Percentiles rank a stretch among this genome's conserved stretches.
Evolutionary conservation across 352 stramenopile species (phyloP).

Genomic region (Elongisporangium senticosum): DNA sequence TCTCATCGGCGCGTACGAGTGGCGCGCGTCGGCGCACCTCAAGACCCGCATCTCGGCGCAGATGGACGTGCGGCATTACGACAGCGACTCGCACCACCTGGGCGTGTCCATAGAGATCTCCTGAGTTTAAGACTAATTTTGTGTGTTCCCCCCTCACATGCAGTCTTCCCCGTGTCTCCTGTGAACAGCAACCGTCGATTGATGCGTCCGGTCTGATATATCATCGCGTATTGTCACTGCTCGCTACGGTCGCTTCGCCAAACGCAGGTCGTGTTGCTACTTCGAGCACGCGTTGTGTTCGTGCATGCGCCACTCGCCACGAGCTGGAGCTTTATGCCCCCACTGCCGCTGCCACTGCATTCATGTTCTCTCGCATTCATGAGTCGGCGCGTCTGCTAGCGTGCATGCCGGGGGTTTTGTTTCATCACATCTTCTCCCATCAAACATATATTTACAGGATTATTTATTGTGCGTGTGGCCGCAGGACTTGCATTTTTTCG

Average conservation of each 20-base stretch:
- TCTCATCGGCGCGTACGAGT: slow-evolving; percentile 71
- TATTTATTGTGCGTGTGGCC: slow-evolving; percentile 49
- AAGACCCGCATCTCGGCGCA: slow-evolving; percentile 72
- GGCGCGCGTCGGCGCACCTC: slow-evolving; percentile 63
- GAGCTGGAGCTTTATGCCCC: no score
- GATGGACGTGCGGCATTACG: slow-evolving; percentile 80
- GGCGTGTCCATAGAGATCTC: slow-evolving; percentile 82
- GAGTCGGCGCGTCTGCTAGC: no score
- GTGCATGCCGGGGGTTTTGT: no score
- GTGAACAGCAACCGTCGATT: no score
- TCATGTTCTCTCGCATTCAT: no score
- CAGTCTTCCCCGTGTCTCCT: neutral
- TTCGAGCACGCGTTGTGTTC: neutral
- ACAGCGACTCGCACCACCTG: slow-evolving; percentile 79
- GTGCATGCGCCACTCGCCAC: no score
- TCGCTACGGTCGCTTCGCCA: no score
- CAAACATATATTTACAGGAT: neutral
- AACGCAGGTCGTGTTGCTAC: no score
- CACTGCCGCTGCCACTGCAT: no score
- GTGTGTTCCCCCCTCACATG: neutral
- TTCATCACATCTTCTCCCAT: no score
- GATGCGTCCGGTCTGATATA: no score
- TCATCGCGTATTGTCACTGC: no score
- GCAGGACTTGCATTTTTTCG: slow-evolving; percentile 77
- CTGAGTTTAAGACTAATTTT: slow-evolving; percentile 12